A percentile compares a stretch with the other conserved stretches of the same genome.
These are phyloP conservation scores for Aspergillus niger DNA, from an alignment of 2,329 filamentous ascomycete species.

Conservation along the genomic window DNA sequence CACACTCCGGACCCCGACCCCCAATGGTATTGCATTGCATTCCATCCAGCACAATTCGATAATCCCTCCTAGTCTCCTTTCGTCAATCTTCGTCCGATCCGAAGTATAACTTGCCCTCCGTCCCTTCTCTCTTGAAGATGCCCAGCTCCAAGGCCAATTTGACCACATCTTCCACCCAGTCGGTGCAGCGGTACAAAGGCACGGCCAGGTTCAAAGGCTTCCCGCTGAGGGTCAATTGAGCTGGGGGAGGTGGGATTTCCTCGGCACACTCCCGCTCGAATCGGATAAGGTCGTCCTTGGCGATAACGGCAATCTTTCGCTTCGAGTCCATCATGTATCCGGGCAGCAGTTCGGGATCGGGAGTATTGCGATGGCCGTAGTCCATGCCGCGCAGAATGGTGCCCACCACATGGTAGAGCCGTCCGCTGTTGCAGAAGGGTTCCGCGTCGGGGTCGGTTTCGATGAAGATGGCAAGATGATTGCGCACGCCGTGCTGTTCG, in stretches of 20 bases:
- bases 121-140: no score
- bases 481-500: constrained; percentile 18
- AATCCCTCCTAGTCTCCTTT: no score
- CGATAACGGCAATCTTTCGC: constrained; percentile 20
- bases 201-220: constrained; percentile 16
- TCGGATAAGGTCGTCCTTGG: constrained; percentile 13
- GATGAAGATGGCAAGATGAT: constrained; percentile 23
- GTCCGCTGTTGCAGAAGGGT: constrained; percentile 2
- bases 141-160: no score
- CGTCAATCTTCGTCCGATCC: no score
- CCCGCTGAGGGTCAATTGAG: constrained; percentile 15
- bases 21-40: no score
- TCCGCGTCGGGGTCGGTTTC: constrained; percentile 16
- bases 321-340: constrained; percentile 16
- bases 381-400: constrained; percentile 23
- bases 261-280: constrained; percentile 19
- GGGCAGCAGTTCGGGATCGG: constrained; percentile 11
- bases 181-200: constrained; percentile 19
- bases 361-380: constrained; percentile 12
- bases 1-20: no score
- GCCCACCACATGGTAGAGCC: constrained; percentile 21
- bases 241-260: constrained; percentile 13
- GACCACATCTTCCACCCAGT: constrained; percentile 21
- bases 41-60: no score
- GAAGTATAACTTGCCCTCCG: no score